Base-by-base conservation (phyloP, 441 rosid genomes). In the Brassica hybrid region DNA sequence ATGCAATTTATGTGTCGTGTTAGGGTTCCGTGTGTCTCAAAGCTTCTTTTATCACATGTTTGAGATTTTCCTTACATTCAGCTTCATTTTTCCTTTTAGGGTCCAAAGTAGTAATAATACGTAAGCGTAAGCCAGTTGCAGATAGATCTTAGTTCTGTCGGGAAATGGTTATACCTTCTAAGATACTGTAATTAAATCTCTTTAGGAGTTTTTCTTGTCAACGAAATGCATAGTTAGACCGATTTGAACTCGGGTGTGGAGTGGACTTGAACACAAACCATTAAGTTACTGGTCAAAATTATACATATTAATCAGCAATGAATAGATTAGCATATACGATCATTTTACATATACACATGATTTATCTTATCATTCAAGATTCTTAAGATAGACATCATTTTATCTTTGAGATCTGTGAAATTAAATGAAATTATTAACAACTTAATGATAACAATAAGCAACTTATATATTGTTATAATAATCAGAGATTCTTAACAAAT, bases 31-130 rank as follows among this genome's bases (percentile, higher is more conserved):
- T 69, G 25, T 63, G 50, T 63, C 58, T 52, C 32, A 12, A 67
- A 54, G 48, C 58, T 52, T 76, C 23, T 16, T 69, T 23, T 34
- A 25, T 62, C 75, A 76, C 65, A 62, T 69, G 65, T 25, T 69
- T 23, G 69, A 52, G 75, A 23, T 45, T 68, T 74, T 41, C 59
- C 67, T 65, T 14, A 23, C 7, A 23, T 14, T 64, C 14, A 32
- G 67, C 75, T 71, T 14, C 58, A 14, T 18, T 50, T 56, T 36
- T 54, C 12, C 27, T 65, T 36, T 25, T 41, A 25, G 6, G 56
- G 12, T 57, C 34, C 45, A 34, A 36, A 65, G 18, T 6, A 65
- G 38, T 74, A 0, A 6, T 36, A 65, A 10, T 12, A 67, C 60
- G 72, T 1, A 59, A 75, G 48, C 17, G 52, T 67, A 75, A 75